phyloP scores from a whole-genome alignment of 2,329 filamentous ascomycete genomes.

The Fusarium poae region DNA sequence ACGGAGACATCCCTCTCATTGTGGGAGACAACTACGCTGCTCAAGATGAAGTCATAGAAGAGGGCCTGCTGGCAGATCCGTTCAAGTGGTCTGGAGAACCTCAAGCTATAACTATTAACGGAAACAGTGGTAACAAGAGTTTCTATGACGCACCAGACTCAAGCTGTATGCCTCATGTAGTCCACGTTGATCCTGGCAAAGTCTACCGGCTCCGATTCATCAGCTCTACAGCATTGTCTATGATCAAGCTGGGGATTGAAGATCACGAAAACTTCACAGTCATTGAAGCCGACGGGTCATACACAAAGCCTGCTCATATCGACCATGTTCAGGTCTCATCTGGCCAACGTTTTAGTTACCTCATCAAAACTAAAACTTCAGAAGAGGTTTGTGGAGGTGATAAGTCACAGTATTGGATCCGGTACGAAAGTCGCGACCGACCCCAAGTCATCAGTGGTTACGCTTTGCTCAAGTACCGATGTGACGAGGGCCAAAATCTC shows the following conservation, averaged over 20 bases:
- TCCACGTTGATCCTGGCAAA: conserved; percentile 26
- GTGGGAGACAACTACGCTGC: conserved; percentile 70
- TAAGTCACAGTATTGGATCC: conserved; percentile 27
- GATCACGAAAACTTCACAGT: conserved; percentile 11
- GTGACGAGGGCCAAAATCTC: not conserved
- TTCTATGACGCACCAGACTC: conserved; percentile 22
- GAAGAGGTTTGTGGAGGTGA: conserved; percentile 4
- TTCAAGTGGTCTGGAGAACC: conserved; percentile 72
- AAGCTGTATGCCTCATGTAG: conserved; percentile 29
- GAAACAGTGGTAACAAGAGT: conserved; percentile 34
- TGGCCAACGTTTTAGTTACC: conserved; percentile 35
- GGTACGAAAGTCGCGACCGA: conserved; percentile 35
- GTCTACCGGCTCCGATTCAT: conserved; percentile 29
- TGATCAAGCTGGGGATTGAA: conserved; percentile 33
- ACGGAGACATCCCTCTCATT: conserved; percentile 67
- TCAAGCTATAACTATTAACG: conserved; percentile 49
- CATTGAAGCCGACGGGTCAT: conserved; percentile 37
- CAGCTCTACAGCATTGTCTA: conserved; percentile 17
- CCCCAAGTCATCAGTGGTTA: conserved; percentile 27
- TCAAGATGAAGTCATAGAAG: conserved; percentile 64
- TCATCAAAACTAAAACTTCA: not conserved
- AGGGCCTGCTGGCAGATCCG: conserved; percentile 61
- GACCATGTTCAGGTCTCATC: conserved; percentile 30
- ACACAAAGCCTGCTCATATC: conserved; percentile 14
- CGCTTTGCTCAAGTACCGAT: conserved; percentile 27